A percentile compares a stretch with the other conserved stretches of the same genome.
These are phyloP conservation scores for Jimgerdemannia flammicorona DNA, from an alignment of 192 early-diverging fungal genomes.

Conservation along the genomic window DNA sequence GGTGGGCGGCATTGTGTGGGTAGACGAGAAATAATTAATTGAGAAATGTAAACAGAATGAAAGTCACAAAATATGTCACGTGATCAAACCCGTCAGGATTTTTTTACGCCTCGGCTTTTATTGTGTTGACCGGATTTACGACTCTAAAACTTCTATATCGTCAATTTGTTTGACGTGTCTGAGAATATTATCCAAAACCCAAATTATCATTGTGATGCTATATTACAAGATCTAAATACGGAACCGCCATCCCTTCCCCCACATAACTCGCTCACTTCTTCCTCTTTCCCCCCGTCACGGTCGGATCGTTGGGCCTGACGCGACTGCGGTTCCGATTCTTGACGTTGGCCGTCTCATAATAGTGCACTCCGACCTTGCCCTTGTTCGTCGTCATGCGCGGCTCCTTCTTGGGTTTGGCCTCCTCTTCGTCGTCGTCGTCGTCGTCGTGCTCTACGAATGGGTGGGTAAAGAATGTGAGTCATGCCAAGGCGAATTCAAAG, in stretches of 20 bases:
- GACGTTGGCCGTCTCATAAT: constrained; percentile 90
- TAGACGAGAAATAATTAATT: too few species aligned
- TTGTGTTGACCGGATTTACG: too few species aligned
- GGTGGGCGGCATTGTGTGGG: too few species aligned
- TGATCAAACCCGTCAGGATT: too few species aligned
- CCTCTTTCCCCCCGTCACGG: neutral
- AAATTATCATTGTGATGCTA: too few species aligned
- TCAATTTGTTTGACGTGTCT: neutral
- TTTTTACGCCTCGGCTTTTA: too few species aligned
- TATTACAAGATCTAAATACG: too few species aligned
- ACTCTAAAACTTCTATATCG: too few species aligned
- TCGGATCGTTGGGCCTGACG: constrained; percentile 59
- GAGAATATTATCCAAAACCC: neutral
- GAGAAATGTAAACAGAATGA: too few species aligned
- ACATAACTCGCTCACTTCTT: neutral
- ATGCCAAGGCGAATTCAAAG: neutral
- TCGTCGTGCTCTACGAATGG: constrained; percentile 6
- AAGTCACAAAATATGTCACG: too few species aligned
- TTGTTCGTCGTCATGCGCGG: constrained; percentile 92
- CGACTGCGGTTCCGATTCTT: constrained; percentile 93
- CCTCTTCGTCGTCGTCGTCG: constrained; percentile 26
- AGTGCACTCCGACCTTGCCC: constrained; percentile 85
- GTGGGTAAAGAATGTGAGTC: neutral
- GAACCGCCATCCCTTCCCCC: too few species aligned
- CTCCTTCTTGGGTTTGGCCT: constrained; percentile 52